Base-by-base conservation (phyloP, 2,329 filamentous ascomycete species). In the Fusarium oligoseptatum region DNA sequence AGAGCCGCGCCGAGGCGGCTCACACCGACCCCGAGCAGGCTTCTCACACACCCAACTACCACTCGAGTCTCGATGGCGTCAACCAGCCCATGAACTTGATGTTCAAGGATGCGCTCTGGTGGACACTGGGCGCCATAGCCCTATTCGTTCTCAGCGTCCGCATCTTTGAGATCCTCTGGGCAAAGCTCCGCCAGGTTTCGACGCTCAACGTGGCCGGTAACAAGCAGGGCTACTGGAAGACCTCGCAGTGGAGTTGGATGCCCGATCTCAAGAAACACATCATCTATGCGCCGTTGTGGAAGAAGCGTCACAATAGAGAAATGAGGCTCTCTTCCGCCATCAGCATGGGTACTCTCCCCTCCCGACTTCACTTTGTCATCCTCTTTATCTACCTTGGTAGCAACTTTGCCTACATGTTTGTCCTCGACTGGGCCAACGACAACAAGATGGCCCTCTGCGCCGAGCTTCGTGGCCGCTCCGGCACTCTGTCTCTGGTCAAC, bases 401-500 rank as follows among this genome's bases (percentile, higher is more conserved):
- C 84, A 93, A 93, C 79, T 39, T 91, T 32, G 83, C 85, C 73
- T 93, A 92, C 84, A 90, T 91, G 85, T 86, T 91, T 69, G 81
- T 88, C 57, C 85, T 93, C 61, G 85, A 92, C 82, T 93, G 90
- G 86, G 75, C 76, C n/a, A 84, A 87, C 65, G 78, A 84, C 56
- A 91, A 92, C 80, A 85, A 84, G 64, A 92, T 86, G 79, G 88
- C 92, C 3, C 87, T 97, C 32, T 86, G 94, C 55, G 95, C 95
- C 27, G 93, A 97, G 80, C 87, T 98, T 50, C 92, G 97, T 78
- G 95, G 95, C 41, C 91, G 97, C 67, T 93, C 94, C 8, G 97
- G 97, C 64, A 93, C 92, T 10, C 88, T 99, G 73, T 92, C 95
- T 6, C 88, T 95, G 12, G 89, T 97, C 78, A 99, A 98, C 85